Percentiles rank a stretch among this genome's conserved stretches.
Conservation (phyloP, 2,329 filamentous ascomycete species). For the Phialemonium atrogriseum region DNA sequence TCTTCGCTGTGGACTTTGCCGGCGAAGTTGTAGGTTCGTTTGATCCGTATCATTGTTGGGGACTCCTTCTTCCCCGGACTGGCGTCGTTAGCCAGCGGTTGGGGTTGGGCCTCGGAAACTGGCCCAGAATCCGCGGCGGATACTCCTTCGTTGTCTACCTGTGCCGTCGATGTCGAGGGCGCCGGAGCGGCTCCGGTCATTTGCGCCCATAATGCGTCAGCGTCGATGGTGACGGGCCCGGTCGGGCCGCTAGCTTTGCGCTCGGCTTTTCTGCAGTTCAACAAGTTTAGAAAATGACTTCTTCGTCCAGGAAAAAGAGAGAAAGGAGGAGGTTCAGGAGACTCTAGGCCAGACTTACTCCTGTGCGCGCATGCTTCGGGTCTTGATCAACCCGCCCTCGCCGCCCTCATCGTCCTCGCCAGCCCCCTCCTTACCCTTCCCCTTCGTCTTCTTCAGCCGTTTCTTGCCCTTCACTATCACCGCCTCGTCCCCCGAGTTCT, state of each 20-base stretch:
- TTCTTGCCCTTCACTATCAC: constrained; percentile 57
- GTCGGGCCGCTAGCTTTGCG: constrained; percentile 40
- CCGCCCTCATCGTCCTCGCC: constrained; percentile 43
- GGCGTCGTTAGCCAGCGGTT: neutral
- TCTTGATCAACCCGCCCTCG: constrained; percentile 61
- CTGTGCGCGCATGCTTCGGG: constrained; percentile 57
- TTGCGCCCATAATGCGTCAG: constrained; percentile 61
- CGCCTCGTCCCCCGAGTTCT: constrained; percentile 66
- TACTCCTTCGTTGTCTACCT: constrained; percentile 8
- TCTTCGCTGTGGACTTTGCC: constrained; percentile 65
- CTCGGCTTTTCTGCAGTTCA: constrained; percentile 48
- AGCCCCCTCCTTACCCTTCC: constrained; percentile 23
- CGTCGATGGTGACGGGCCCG: constrained; percentile 59
- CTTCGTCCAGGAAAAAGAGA: constrained; percentile 3
- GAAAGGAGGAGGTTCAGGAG: neutral
- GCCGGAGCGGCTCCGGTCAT: constrained; percentile 41
- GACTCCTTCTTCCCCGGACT: constrained; percentile 14
- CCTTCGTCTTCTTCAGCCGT: constrained; percentile 37
- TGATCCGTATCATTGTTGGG: constrained; percentile 50
- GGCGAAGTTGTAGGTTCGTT: constrained; percentile 67
- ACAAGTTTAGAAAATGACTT: too few species aligned
- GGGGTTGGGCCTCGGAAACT: constrained; percentile 1
- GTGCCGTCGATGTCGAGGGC: neutral
- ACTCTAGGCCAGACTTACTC: too few species aligned
- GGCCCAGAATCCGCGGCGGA: neutral